Conservation (phyloP, 2,329 filamentous ascomycete species). For the Polytolypa hystricis region DNA sequence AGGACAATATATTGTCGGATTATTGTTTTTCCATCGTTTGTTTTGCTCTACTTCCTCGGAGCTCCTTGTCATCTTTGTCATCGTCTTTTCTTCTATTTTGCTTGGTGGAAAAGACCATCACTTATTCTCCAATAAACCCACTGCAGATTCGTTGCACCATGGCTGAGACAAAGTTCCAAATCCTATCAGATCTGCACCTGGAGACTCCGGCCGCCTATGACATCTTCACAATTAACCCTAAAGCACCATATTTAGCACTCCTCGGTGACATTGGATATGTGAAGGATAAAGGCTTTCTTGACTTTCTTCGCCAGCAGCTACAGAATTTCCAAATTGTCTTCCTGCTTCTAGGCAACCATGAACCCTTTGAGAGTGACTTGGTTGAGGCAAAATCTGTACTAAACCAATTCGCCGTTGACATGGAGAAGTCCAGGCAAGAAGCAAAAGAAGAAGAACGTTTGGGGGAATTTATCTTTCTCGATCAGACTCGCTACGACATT, state of each 20-base stretch:
- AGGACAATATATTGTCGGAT: background rate
- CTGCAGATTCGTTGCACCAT: too few species aligned
- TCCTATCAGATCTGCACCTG: slow-evolving; percentile 50
- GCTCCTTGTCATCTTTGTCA: background rate
- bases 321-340: slow-evolving; percentile 40
- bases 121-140: too few species aligned
- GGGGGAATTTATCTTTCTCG: slow-evolving; percentile 32
- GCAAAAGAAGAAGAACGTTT: slow-evolving; percentile 7
- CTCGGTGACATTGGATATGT: slow-evolving; percentile 46
- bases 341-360: slow-evolving; percentile 47
- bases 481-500: slow-evolving; percentile 30
- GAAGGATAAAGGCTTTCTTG: slow-evolving; percentile 33
- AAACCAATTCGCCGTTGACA: slow-evolving; percentile 15
- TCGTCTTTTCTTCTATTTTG: slow-evolving; percentile 12
- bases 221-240: slow-evolving; percentile 37
- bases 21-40: background rate
- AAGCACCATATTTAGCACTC: slow-evolving; percentile 42
- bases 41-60: background rate
- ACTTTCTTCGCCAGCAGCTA: slow-evolving; percentile 41
- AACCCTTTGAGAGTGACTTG: slow-evolving; percentile 36
- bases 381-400: slow-evolving; percentile 14
- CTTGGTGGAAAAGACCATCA: too few species aligned
- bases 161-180: slow-evolving; percentile 28
- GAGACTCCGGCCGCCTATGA: slow-evolving; percentile 42
- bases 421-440: slow-evolving; percentile 10